Evolutionary conservation across 169 alveolate species (phyloP).

Genomic region (Cytauxzoon felis): DNA sequence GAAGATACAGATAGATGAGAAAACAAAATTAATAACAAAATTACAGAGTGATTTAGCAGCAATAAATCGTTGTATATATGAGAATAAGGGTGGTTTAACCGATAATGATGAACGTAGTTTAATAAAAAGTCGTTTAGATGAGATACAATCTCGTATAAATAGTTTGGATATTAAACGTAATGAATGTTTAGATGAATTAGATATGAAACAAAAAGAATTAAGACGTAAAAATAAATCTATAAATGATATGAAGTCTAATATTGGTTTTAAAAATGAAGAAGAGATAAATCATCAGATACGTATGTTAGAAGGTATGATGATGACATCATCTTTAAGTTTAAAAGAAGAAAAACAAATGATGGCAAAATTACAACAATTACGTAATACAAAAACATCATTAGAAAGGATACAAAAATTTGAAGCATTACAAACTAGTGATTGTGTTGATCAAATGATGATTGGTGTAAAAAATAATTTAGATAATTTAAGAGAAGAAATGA

Average conservation of each 20-base stretch:
- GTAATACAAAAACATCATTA: slow-evolving; percentile 62
- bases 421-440: slow-evolving; percentile 50
- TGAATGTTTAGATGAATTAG: slow-evolving; percentile 62
- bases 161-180: slow-evolving; percentile 65
- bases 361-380: slow-evolving; percentile 66
- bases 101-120: slow-evolving; percentile 68
- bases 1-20: slow-evolving; percentile 56
- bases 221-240: slow-evolving; percentile 61
- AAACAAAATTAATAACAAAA: slow-evolving; percentile 19
- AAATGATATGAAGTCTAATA: slow-evolving; percentile 63
- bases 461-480: slow-evolving; percentile 55
- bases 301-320: slow-evolving; percentile 67
- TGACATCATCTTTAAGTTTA: slow-evolving; percentile 71
- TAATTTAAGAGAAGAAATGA: slow-evolving; percentile 44
- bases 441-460: slow-evolving; percentile 46
- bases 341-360: slow-evolving; percentile 75
- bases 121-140: slow-evolving; percentile 63
- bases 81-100: slow-evolving; percentile 57
- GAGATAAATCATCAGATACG: slow-evolving; percentile 68
- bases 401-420: slow-evolving; percentile 63
- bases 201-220: slow-evolving; percentile 66
- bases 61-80: slow-evolving; percentile 57
- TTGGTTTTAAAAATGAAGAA: slow-evolving; percentile 69
- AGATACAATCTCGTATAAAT: slow-evolving; percentile 62
- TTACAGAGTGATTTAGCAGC: slow-evolving; percentile 60